Percentiles rank a stretch among this genome's conserved stretches.
These are phyloP conservation scores for Biscutella laevigata DNA, from an alignment of 441 rosid genomes.

Conservation along the genomic window DNA sequence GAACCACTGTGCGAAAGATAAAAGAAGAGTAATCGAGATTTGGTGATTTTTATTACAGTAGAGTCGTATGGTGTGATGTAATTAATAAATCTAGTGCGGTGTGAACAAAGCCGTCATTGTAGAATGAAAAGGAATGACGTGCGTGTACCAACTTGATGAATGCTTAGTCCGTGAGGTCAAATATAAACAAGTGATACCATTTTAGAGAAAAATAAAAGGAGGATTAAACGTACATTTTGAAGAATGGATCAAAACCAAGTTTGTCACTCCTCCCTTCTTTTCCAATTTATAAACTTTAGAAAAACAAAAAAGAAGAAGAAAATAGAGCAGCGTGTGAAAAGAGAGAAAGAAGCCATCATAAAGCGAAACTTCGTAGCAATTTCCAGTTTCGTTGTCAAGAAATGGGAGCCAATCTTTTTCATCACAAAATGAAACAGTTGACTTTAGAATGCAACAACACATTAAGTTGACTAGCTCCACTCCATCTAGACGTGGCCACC, in stretches of 20 bases:
- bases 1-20: constrained; percentile 5
- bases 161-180: background rate
- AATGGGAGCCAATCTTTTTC: constrained; percentile 7
- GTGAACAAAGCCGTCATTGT: constrained; percentile 25
- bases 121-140: constrained; percentile 15
- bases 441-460: background rate
- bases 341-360: background rate
- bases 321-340: constrained; percentile 15
- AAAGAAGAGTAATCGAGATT: background rate
- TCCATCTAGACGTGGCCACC: constrained; percentile 2
- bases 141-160: constrained; percentile 19
- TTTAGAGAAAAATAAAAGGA: background rate
- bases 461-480: constrained; percentile 5
- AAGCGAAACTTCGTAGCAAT: constrained; percentile 20
- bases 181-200: background rate
- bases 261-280: constrained; percentile 5
- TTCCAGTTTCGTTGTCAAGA: constrained; percentile 21
- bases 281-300: background rate
- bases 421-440: background rate
- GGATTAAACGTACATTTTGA: background rate
- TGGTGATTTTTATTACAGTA: background rate
- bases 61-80: background rate
- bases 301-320: background rate
- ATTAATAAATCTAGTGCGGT: background rate
- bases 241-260: constrained; percentile 9